These are phyloP conservation scores for Tulasnella sp. DNA, from an alignment of 768 basidiomycete genomes.

Conservation along the genomic window DNA sequence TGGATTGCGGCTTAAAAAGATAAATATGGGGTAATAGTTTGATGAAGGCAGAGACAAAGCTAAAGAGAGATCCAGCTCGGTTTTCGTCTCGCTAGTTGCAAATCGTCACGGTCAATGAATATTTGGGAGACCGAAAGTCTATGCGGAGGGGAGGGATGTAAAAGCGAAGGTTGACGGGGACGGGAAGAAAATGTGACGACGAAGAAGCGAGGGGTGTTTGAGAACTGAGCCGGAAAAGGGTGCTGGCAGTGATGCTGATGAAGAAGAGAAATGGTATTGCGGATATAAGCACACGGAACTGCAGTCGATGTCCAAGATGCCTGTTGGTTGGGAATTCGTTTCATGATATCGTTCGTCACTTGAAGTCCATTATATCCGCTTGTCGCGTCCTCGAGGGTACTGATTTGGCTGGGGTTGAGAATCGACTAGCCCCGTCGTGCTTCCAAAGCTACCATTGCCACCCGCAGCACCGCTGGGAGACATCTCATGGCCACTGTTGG, in stretches of 20 bases:
- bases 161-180: background rate
- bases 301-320: background rate
- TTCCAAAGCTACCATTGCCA: background rate
- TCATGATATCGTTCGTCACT: background rate
- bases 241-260: background rate
- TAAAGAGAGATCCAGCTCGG: background rate
- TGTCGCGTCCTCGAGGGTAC: background rate
- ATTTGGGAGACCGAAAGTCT: background rate
- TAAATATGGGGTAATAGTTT: background rate
- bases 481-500: slow-evolving; percentile 13
- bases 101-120: background rate
- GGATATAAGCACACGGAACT: background rate
- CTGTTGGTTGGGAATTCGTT: background rate
- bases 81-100: background rate
- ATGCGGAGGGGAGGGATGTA: background rate
- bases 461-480: background rate
- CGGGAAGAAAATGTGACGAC: background rate
- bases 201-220: background rate
- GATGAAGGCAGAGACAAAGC: background rate
- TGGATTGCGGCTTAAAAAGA: slow-evolving; percentile 2
- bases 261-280: background rate
- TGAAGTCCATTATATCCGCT: background rate
- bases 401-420: background rate
- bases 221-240: background rate
- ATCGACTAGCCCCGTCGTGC: slow-evolving; percentile 4